Evolutionary conservation across 169 alveolate species (phyloP), one percentile per base, ranked within the genome.

Genomic region (Plasmodium sp.): DNA sequence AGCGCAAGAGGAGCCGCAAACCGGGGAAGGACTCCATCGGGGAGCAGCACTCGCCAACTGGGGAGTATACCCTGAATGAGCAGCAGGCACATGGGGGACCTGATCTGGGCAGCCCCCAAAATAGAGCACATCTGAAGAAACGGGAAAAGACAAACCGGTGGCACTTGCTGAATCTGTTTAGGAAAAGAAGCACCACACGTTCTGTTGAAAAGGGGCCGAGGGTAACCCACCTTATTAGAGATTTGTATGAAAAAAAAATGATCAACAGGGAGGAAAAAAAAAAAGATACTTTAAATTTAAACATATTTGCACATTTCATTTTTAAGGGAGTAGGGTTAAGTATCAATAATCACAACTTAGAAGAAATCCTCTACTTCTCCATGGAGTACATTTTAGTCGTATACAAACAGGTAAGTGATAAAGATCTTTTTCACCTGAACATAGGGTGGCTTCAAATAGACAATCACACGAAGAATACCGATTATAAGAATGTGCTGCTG

Each of bases 371-470:
- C 56, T 92, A 92, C 75, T 72, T 92, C 22, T 92, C 95, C 31
- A 82, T 92, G 92, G 95, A 92, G 73, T 73, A 83, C 54, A 82
- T 92, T 18, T 73, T 83, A 82, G 31, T 82, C n/a, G 80, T 82
- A 36, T 92, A 92, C 83, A 81, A 92, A 82, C 92, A 71, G 56
- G 82, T 92, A 9, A 92, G n/a, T 22, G 95, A 92, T 7, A 71
- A 72, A n/a, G 95, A 92, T 12, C 45, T 92, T 33, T 92, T 92
- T 34, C 95, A 92, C 75, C 27, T 92, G 51, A 92, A 92, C 43
- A 45, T 92, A 48, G 92, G 92, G 51, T 92, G 95, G 95, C 48
- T 92, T 27, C 95, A 92, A 92, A 92, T 92, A 51, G 95, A 92
- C 31, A 92, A 92, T 45, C 95, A 92, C 16, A 92, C 95, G 14